Conservation (phyloP, 2,329 filamentous ascomycete species). For the Ceratocystiopsis minuta region DNA sequence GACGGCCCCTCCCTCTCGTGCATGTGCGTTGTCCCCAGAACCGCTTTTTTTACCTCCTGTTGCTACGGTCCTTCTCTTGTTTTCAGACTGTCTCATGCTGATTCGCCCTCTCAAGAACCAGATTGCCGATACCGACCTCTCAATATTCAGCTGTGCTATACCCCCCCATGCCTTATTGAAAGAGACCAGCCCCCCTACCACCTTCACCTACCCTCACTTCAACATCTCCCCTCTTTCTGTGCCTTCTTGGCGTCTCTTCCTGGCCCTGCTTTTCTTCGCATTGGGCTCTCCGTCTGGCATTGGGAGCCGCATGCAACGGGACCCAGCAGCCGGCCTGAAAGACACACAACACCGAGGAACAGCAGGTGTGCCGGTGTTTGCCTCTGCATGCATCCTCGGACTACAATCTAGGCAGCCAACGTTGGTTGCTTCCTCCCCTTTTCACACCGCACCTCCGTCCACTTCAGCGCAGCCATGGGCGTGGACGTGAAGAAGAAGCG, state of each 20-base stretch:
- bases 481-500: conserved; percentile 30
- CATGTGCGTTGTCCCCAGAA: conserved; percentile 2
- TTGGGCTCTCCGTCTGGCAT: conserved; percentile 3
- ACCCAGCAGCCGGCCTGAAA: too few relatives aligned
- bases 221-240: neutral
- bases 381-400: too few relatives aligned
- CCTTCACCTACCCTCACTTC: neutral
- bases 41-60: neutral
- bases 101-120: neutral
- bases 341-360: too few relatives aligned
- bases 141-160: too few relatives aligned
- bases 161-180: too few relatives aligned
- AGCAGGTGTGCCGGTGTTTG: too few relatives aligned
- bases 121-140: neutral
- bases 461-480: conserved; percentile 8
- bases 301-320: neutral
- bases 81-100: conserved; percentile 1
- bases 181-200: too few relatives aligned
- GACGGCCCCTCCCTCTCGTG: neutral
- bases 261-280: neutral
- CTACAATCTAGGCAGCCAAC: too few relatives aligned
- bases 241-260: conserved; percentile 2
- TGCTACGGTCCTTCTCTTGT: neutral
- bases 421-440: neutral
- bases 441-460: neutral